Evolutionary conservation across 306 rosid species (phyloP).

Genomic region (Glycine soja): DNA sequence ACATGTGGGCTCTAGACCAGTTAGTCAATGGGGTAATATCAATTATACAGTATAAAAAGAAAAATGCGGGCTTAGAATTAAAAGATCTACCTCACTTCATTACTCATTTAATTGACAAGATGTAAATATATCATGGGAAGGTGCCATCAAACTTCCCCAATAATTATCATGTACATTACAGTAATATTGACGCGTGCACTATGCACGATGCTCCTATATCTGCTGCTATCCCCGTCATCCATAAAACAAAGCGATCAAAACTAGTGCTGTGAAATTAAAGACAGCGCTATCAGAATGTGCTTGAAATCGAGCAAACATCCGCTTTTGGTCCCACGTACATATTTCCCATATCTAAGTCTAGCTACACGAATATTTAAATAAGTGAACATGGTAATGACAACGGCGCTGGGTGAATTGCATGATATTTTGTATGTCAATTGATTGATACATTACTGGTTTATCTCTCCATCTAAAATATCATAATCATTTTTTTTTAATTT

Average conservation of each 20-base stretch:
- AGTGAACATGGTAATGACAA: conserved; percentile 47
- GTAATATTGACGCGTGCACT: not conserved
- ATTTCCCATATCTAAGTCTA: conserved; percentile 20
- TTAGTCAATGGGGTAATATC: not conserved
- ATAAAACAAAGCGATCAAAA: conserved; percentile 25
- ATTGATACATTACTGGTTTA: conserved; percentile 37
- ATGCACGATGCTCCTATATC: conserved; percentile 7
- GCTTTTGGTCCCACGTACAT: conserved; percentile 45
- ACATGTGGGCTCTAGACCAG: not conserved
- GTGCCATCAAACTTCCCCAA: conserved; percentile 31
- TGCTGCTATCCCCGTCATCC: conserved; percentile 29
- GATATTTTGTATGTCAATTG: conserved; percentile 37
- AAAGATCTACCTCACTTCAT: not conserved
- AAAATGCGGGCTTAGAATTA: conserved; percentile 17
- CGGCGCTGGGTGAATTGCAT: conserved; percentile 33
- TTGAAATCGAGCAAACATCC: conserved; percentile 39
- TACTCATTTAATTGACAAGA: conserved; percentile 16
- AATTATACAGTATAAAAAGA: not conserved
- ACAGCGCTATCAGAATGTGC: conserved; percentile 40
- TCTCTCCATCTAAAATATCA: not conserved
- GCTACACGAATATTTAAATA: conserved; percentile 40
- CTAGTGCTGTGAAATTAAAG: conserved; percentile 39
- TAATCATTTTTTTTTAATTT: not conserved
- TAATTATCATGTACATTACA: not conserved
- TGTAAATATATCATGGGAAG: conserved; percentile 32